A percentile compares a stretch with the other conserved stretches of the same genome.
phyloP scores from a whole-genome alignment of 257 asterid genomes.

The Solanum lignicaule region DNA sequence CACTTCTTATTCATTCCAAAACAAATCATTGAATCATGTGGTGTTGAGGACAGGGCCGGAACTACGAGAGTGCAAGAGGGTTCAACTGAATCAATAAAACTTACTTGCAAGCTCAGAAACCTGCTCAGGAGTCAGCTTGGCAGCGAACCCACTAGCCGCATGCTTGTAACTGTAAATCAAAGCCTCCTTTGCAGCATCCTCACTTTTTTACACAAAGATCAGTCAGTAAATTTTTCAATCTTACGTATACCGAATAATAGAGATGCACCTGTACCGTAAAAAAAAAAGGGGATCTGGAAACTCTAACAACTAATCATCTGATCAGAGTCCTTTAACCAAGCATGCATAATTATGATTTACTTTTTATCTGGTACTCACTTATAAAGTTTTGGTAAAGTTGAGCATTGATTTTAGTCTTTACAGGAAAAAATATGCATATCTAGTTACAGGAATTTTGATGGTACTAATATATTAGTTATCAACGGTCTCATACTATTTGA shows the following conservation, averaged over 20 bases:
- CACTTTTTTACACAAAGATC: neutral
- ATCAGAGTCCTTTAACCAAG: neutral
- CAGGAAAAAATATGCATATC: neutral
- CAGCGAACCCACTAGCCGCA: slow-evolving; percentile 9
- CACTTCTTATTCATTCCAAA: neutral
- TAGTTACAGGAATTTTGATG: neutral
- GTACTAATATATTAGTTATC: neutral
- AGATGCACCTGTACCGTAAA: neutral
- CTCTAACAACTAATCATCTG: neutral
- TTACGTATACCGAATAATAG: neutral
- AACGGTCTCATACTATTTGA: neutral
- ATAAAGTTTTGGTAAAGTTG: neutral
- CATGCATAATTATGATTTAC: neutral
- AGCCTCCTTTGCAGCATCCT: slow-evolving; percentile 13
- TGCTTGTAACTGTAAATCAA: slow-evolving; percentile 6
- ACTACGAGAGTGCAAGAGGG: neutral
- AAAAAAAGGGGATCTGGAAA: neutral
- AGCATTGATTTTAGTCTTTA: neutral
- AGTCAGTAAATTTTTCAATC: neutral
- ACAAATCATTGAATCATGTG: neutral
- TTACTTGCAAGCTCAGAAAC: slow-evolving; percentile 6
- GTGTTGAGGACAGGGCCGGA: neutral
- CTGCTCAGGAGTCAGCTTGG: slow-evolving; percentile 15
- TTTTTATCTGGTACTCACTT: neutral
- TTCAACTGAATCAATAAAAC: neutral